Conservation (phyloP, 495 filamentous ascomycete genomes). For the Xylaria venustula region DNA sequence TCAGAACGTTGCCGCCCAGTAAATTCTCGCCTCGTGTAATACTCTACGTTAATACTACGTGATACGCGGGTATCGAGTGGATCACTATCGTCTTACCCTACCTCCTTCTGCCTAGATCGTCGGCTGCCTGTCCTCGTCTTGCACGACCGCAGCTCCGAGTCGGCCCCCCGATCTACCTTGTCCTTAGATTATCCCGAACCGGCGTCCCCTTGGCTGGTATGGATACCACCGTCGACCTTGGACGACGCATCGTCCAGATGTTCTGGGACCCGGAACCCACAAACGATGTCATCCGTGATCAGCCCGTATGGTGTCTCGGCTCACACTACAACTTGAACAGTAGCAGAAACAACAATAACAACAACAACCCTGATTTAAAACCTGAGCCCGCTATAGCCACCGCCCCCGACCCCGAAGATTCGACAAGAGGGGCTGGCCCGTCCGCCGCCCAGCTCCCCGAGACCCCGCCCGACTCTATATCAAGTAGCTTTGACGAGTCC, state of each 20-base stretch:
- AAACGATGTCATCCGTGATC: slow-evolving; percentile 69
- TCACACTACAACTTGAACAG: slow-evolving; percentile 64
- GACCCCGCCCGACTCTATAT: slow-evolving; percentile 46
- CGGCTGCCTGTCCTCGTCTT: neutral
- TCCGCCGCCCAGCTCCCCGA: slow-evolving; percentile 28
- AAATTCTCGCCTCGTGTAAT: neutral
- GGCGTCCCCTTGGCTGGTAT: slow-evolving; percentile 16
- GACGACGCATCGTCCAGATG: slow-evolving; percentile 81
- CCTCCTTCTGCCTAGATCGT: neutral
- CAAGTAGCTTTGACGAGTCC: slow-evolving; percentile 49
- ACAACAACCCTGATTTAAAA: slow-evolving; percentile 20
- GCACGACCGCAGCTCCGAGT: neutral
- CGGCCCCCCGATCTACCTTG: neutral
- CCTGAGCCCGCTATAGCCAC: slow-evolving; percentile 22
- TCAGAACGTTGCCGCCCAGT: neutral
- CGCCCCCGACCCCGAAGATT: neutral
- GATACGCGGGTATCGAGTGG: neutral
- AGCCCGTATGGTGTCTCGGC: slow-evolving; percentile 87
- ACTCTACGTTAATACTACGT: neutral
- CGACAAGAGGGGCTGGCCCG: slow-evolving; percentile 11
- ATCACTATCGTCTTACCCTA: neutral
- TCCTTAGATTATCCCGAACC: neutral
- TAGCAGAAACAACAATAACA: too few species aligned
- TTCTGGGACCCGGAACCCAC: slow-evolving; percentile 94
- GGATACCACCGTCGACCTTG: slow-evolving; percentile 43